Percentiles rank a stretch among this genome's conserved stretches.
These are phyloP conservation scores for Huiozyma sinensis DNA, from an alignment of 805 yeast genomes.

Conservation along the genomic window DNA sequence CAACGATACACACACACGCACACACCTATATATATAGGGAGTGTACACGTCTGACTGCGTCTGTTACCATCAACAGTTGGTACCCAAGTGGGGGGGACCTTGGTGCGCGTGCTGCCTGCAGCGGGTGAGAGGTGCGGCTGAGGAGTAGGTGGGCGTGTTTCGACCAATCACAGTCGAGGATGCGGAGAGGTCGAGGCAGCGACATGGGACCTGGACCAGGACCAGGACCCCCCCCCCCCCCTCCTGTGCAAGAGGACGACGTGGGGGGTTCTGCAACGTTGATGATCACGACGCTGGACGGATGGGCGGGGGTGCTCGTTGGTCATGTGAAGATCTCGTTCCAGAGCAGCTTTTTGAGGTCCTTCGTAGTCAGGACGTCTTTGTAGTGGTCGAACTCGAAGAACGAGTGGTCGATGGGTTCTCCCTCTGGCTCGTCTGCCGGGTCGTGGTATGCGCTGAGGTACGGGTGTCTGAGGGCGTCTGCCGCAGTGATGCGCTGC, in stretches of 20 bases:
- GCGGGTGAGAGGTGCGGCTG: background rate
- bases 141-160: background rate
- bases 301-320: background rate
- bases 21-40: too few species aligned
- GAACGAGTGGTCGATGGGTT: constrained; percentile 74
- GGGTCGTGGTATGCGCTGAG: constrained; percentile 87
- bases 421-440: constrained; percentile 80
- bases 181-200: background rate
- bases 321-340: constrained; percentile 46
- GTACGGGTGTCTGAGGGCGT: constrained; percentile 82
- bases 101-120: too few species aligned
- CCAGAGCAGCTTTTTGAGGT: constrained; percentile 67
- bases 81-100: too few species aligned
- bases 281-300: too few species aligned
- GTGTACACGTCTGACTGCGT: too few species aligned
- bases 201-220: background rate
- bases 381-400: constrained; percentile 82
- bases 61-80: too few species aligned
- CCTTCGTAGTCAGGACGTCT: constrained; percentile 64
- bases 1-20: too few species aligned
- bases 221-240: too few species aligned
- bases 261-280: too few species aligned
- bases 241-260: too few species aligned
- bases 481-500: constrained; percentile 71
- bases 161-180: background rate